Base-by-base conservation (phyloP, 192 early-diverging fungal genomes). In the Backusella sp. region DNA sequence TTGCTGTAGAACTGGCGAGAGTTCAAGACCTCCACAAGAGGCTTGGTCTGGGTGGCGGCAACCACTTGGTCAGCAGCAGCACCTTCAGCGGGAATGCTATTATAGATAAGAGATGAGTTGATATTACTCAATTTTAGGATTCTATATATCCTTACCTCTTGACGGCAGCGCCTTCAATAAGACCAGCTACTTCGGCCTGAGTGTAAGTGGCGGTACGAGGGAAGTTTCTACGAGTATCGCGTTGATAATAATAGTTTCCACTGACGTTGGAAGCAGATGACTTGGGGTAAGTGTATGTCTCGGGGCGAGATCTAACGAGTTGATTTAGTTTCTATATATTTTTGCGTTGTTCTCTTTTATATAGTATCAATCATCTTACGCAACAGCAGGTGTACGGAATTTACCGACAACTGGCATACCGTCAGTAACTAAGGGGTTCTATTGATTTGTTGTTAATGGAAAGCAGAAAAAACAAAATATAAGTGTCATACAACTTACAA, bases 221-320 rank as follows among this genome's bases (percentile, higher is more conserved):
- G 83, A 94, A 97, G 84, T 94, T 92, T 81, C 97, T 91, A 77
- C 97, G 90, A 74, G 87, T 86, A 83, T 99, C 97, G 66, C 96
- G 94, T 80, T 91, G 89, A 83, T 87, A 97, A 87, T 99, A 99
- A 74, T 90, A 90, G 89, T 97, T 96, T 81, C 92, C 87, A 70
- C 88, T 88, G 35, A 98, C 84, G 69, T 87, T 87, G 72, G 89
- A 91, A 67, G 88, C 88, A 3, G 87, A 73, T 0, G 91, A 84
- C 66, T 86, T 81, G 39, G 84, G 82, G 28, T 82, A 85, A 32
- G 81, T 86, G 77, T 85, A 84, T 76, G 84, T 88, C 79, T 81
- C 84, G 30, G 84, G 84, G 79, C 84, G 88, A 76, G 70, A 86
- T 78, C 82, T 85, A 81, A 81, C 9, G 19, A 36, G 56, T 28